Evolutionary conservation across 202 grass and related monocot genomes (phyloP).

Genomic region (Bolboschoenoplectus hybrid): DNA sequence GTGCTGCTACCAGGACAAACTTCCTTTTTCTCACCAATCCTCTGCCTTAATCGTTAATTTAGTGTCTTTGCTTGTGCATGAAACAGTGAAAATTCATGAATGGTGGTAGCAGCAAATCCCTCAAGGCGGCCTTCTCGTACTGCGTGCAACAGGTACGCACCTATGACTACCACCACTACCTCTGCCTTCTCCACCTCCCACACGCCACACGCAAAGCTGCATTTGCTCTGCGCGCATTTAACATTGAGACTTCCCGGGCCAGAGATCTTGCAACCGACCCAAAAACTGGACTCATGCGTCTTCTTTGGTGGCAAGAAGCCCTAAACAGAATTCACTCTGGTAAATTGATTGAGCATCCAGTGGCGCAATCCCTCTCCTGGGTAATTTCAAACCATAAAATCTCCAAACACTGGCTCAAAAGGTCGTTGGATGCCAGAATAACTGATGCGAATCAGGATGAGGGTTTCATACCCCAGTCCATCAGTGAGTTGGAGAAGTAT

Average conservation of each 20-base stretch:
- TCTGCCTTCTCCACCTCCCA: conserved; percentile 87
- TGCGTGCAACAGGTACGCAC: conserved; percentile 77
- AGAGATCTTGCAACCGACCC: conserved; percentile 78
- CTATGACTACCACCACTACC: conserved; percentile 92
- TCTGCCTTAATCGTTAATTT: background rate
- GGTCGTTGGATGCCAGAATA: conserved; percentile 82
- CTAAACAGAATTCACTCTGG: conserved; percentile 64
- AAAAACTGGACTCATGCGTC: conserved; percentile 77
- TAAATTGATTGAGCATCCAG: conserved; percentile 76
- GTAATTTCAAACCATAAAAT: conserved; percentile 59
- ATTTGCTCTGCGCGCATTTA: conserved; percentile 77
- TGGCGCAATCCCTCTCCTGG: conserved; percentile 61
- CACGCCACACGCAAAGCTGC: conserved; percentile 66
- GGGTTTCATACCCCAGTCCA: conserved; percentile 48
- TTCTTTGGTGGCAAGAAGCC: conserved; percentile 88
- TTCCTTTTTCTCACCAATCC: background rate
- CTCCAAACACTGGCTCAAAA: conserved; percentile 93
- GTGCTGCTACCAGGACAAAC: background rate
- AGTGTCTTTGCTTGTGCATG: background rate
- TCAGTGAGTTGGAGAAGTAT: conserved; percentile 75
- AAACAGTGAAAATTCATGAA: conserved; percentile 45
- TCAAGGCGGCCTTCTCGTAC: conserved; percentile 68
- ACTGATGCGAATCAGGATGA: conserved; percentile 72
- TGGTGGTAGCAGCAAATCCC: conserved; percentile 11
- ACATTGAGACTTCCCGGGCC: conserved; percentile 77